A percentile compares a stretch with the other conserved stretches of the same genome.
These are phyloP conservation scores for Nigrospora osmanthi DNA, from an alignment of 2,329 filamentous ascomycete genomes.

Conservation along the genomic window DNA sequence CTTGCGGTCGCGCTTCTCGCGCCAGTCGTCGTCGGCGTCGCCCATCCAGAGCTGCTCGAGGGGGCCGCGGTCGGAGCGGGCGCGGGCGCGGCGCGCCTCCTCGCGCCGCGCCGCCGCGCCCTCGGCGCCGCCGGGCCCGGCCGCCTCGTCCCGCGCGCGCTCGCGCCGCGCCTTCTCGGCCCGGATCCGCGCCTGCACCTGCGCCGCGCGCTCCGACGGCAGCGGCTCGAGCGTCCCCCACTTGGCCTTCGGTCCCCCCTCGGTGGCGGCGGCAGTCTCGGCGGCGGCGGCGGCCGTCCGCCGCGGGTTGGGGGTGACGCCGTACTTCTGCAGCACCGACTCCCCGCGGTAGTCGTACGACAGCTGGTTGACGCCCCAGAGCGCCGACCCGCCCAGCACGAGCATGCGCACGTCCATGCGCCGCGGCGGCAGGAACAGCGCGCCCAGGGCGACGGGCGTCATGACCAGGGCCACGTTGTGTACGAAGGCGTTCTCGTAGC, in stretches of 20 bases:
- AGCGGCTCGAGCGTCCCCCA: slow-evolving; percentile 30
- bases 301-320: background rate
- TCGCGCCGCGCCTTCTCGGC: slow-evolving; percentile 32
- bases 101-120: slow-evolving; percentile 12
- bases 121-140: slow-evolving; percentile 20
- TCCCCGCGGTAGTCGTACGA: slow-evolving; percentile 48
- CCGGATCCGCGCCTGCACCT: slow-evolving; percentile 36
- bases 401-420: slow-evolving; percentile 41
- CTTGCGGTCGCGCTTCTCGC: slow-evolving; percentile 40
- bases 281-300: background rate
- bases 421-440: slow-evolving; percentile 43
- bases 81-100: background rate
- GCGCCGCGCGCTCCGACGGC: slow-evolving; percentile 48
- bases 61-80: slow-evolving; percentile 12
- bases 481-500: slow-evolving; percentile 10
- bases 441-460: slow-evolving; percentile 37
- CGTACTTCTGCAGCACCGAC: slow-evolving; percentile 26
- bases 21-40: slow-evolving; percentile 45
- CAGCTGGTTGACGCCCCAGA: slow-evolving; percentile 47
- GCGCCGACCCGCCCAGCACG: slow-evolving; percentile 40
- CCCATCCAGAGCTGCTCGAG: slow-evolving; percentile 51
- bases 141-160: slow-evolving; percentile 13
- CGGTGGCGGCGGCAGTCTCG: background rate
- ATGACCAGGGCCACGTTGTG: slow-evolving; percentile 41
- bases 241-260: too few species aligned